Percentiles rank a stretch among this genome's conserved stretches.
Evolutionary conservation across 768 basidiomycete genomes (phyloP).

Genomic region (Punctularia strigosozonata): DNA sequence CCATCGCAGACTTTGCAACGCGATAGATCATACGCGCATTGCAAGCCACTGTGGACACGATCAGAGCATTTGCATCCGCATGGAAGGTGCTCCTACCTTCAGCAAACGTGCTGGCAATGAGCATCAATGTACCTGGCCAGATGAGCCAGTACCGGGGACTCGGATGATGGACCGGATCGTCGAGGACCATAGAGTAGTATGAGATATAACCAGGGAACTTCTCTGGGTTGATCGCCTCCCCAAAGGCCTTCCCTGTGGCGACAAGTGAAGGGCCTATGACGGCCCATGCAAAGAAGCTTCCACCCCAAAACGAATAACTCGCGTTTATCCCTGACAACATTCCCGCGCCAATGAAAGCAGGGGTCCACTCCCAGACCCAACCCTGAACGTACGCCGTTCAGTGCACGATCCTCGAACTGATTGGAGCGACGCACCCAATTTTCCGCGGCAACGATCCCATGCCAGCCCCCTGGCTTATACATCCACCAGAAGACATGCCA

Average conservation of each 20-base stretch:
- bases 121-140: slow-evolving; percentile 12
- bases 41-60: no score
- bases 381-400: no score
- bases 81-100: no score
- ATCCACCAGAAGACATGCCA: not conserved
- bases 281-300: slow-evolving; percentile 10
- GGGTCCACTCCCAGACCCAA: slow-evolving; percentile 13
- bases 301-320: slow-evolving; percentile 11
- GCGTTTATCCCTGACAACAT: slow-evolving; percentile 11
- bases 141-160: slow-evolving; percentile 15
- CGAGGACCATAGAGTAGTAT: slow-evolving; percentile 12
- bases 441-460: slow-evolving; percentile 11
- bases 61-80: no score
- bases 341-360: slow-evolving; percentile 13
- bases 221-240: slow-evolving; percentile 3
- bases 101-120: no score
- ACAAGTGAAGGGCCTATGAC: slow-evolving; percentile 12
- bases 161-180: slow-evolving; percentile 10
- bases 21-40: no score
- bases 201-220: slow-evolving; percentile 12
- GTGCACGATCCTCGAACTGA: no score
- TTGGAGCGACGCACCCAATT: slow-evolving; percentile 6
- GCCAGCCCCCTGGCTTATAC: slow-evolving; percentile 8
- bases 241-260: slow-evolving; percentile 10
- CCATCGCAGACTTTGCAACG: no score